Evolutionary conservation across 306 rosid genomes (phyloP).

Genomic region (Trichosanthes truncata): DNA sequence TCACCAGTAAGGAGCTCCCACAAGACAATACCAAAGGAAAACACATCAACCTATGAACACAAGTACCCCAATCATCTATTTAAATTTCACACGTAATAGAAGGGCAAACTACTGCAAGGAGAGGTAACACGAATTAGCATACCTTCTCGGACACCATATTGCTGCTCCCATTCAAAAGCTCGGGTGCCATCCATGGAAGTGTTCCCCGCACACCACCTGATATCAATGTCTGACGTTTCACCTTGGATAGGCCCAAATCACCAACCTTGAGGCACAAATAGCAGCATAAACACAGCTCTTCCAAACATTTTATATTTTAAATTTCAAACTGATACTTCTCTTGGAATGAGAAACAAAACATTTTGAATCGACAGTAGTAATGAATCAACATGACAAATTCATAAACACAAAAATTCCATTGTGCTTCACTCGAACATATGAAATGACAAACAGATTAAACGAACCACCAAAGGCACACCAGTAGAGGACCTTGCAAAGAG

Average conservation of each 20-base stretch:
- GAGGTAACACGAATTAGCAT: neutral
- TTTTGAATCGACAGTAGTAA: neutral
- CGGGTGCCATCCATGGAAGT: slow-evolving; percentile 97
- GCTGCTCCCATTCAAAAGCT: slow-evolving; percentile 82
- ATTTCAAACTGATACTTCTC: neutral
- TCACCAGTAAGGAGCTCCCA: slow-evolving; percentile 93
- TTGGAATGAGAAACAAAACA: neutral
- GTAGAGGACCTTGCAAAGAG: neutral
- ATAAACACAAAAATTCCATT: neutral
- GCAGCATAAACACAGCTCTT: slow-evolving; percentile 5
- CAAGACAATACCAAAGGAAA: slow-evolving; percentile 72
- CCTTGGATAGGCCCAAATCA: slow-evolving; percentile 92
- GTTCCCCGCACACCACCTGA: slow-evolving; percentile 95
- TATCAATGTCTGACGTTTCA: slow-evolving; percentile 73
- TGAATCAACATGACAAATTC: neutral
- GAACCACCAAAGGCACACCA: neutral
- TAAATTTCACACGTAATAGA: neutral
- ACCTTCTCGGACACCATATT: slow-evolving; percentile 96
- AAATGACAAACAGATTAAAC: neutral
- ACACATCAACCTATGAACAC: slow-evolving; percentile 59
- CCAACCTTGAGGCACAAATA: slow-evolving; percentile 53
- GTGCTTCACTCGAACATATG: neutral
- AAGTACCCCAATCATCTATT: slow-evolving; percentile 5
- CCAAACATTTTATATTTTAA: neutral
- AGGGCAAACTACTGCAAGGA: neutral